Evolutionary conservation across 164 flowering plant genomes (phyloP), one percentile per base, ranked within the genome.

Genomic region (Pachysandra terminalis): DNA sequence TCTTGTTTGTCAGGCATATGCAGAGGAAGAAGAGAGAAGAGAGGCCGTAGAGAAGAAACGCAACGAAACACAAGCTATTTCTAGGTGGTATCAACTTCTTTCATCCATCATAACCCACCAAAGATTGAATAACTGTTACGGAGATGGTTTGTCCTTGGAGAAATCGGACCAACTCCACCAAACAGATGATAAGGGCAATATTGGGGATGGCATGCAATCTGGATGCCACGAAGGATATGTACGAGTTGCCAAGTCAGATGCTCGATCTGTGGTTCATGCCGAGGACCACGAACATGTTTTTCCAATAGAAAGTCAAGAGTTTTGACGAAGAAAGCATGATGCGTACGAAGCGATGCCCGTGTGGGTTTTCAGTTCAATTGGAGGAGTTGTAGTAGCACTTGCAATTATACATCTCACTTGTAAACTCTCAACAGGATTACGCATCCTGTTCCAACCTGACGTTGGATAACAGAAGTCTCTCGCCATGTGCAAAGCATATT

Each of bases 31-130:
- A 77, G 86, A 83, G 59, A 84, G 78, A 78, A 85, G 97, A 76
- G 81, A 73, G 65, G 86, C 84, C 12, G 90, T 82, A 77, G 97
- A 92, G 82, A 95, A 80, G 81, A 87, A 77, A 74, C 75, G 79
- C 70, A 84, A 78, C 21, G 97, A 95, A 80, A 66, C 74, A 51
- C 85, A 78, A 73, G 98, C 97, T 52, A 40, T 85, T 55, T 76
- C 86, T 26, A 77, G 93, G 80, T 95, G 99, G 99, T 89, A 86
- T 78, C 99, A 95, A 67, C 97, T 95, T 77, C 88, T 92, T 41
- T 89, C 89, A 22, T 92, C 97, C 62, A 81, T 92, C n/a, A 65
- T 90, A 67, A 90, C 93, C 22, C 77, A 95, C 51, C 94, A 90
- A 80, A 84, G 93, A 73, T 71, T 95, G 79, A 85, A 79, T 49